Percentiles rank a stretch among this genome's conserved stretches.
Conservation (phyloP, 176 grass and related monocot species). For the Eleusine coracana region DNA sequence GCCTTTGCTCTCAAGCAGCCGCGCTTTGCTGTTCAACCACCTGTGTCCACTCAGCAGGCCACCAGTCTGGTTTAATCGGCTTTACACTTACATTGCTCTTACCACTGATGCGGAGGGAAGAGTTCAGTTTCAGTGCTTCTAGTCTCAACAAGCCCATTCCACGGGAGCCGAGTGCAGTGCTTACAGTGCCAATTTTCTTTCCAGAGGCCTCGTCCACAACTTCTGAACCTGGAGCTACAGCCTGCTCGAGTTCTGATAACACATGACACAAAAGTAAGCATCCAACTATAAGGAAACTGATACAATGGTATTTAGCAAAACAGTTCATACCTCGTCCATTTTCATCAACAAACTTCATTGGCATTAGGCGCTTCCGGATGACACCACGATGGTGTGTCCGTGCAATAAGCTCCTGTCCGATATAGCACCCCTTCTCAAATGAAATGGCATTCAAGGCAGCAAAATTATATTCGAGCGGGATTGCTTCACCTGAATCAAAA, state of each 20-base stretch:
- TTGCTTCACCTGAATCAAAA: constrained; percentile 67
- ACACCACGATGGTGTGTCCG: constrained; percentile 90
- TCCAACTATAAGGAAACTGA: not conserved
- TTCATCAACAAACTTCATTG: constrained; percentile 58
- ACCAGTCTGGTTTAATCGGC: constrained; percentile 80
- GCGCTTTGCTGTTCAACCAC: constrained; percentile 48
- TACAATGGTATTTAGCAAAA: not conserved
- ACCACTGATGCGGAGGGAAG: constrained; percentile 43
- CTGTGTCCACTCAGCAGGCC: constrained; percentile 83
- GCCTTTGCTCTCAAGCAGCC: constrained; percentile 25
- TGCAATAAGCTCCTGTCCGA: constrained; percentile 94
- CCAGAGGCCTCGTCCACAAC: constrained; percentile 53
- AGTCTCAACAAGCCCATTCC: constrained; percentile 78
- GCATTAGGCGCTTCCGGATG: constrained; percentile 84
- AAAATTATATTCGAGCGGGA: constrained; percentile 91
- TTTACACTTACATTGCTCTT: constrained; percentile 51
- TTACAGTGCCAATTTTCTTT: constrained; percentile 76
- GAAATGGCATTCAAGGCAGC: constrained; percentile 89
- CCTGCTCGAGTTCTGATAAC: constrained; percentile 62
- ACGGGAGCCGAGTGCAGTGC: constrained; percentile 54
- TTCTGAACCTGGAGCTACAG: constrained; percentile 60
- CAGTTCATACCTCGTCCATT: constrained; percentile 61
- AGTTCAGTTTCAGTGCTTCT: constrained; percentile 53
- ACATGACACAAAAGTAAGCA: not conserved
- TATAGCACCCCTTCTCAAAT: constrained; percentile 94